phyloP scores from a whole-genome alignment of 768 basidiomycete genomes.

The Mycena albidolilacea region DNA sequence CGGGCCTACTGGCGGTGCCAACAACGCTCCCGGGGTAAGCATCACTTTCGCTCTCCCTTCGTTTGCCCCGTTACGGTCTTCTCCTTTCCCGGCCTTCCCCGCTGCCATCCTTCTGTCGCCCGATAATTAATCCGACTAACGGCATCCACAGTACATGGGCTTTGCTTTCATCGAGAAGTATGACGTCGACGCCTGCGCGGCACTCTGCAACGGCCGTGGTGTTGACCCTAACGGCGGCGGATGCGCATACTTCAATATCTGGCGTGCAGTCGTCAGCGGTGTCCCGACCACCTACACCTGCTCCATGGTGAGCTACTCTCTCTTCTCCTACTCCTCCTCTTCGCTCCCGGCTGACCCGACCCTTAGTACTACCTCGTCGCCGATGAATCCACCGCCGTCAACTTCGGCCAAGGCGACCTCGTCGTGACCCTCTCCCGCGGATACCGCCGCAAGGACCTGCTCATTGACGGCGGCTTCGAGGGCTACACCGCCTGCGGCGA shows the following conservation, averaged over 20 bases:
- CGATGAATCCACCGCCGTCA: neutral
- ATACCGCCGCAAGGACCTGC: neutral
- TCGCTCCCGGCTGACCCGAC: neutral
- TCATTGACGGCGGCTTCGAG: neutral
- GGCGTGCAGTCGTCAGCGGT: slow-evolving; percentile 23
- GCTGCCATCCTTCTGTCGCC: too few relatives aligned
- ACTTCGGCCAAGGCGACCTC: neutral
- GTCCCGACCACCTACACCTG: slow-evolving; percentile 39
- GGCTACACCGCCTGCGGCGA: neutral
- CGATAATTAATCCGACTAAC: neutral
- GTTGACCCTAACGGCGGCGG: neutral
- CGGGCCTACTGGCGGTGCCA: slow-evolving; percentile 50
- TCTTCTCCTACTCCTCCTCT: neutral
- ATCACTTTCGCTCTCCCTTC: neutral
- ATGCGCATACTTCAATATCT: neutral
- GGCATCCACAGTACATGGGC: slow-evolving; percentile 11
- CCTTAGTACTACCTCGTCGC: neutral
- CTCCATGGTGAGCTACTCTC: slow-evolving; percentile 29
- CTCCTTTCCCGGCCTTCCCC: neutral
- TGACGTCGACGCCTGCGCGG: slow-evolving; percentile 37
- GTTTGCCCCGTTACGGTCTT: neutral
- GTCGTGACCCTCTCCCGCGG: slow-evolving; percentile 11
- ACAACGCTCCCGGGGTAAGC: neutral
- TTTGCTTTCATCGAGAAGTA: slow-evolving; percentile 36
- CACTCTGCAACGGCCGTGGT: slow-evolving; percentile 33